Base-by-base conservation (phyloP, 148 eudicot species). In the Heliosperma pusillum region DNA sequence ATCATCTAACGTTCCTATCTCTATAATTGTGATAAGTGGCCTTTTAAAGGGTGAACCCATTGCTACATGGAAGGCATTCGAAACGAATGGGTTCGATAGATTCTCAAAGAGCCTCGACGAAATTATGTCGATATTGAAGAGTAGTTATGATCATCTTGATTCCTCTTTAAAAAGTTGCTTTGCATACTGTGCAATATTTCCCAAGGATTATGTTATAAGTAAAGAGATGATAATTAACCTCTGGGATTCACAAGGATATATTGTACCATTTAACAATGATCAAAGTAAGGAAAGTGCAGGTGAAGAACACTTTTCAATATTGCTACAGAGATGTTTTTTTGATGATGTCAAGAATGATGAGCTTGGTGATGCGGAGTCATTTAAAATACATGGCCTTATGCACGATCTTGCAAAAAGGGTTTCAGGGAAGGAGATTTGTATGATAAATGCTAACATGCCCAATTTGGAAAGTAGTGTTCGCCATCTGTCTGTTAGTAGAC, bases 271-370 rank as follows among this genome's bases (percentile, higher is more conserved):
- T 19, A 19, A n/a, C 27, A 30, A 36, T n/a, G 36, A 7, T 36
- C 57, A 79, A 15, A 70, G 26, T 13, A 27, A 5, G 50, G 50
- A 9, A 59, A 76, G 7, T 25, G 21, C 13, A 3, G 72, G 58
- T 52, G 60, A 73, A 2, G 30, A 60, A 12, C 22, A 66, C 67
- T 45, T 79, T 10, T 17, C 22, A 7, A 66, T 50, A 16, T 27
- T 79, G 65, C 7, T 79, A 10, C 21, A 33, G 58, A 74, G 77
- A 62, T 67, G 66, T 25, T 79, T 73, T 3, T 66, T 79, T 15
- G 60, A 73, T 12, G 77, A 69, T 26, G 69, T 62, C 15, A 59
- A 40, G 60, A 42, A 5, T 11, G 15, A 64, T 15, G 68, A 64
- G 68, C 6, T 0, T 64, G 68, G 68, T 17, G 44, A 64, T 64